Evolutionary conservation across 192 early-diverging fungal species (phyloP), one percentile per base, ranked within the genome.

Genomic region (Kickxella alabastrina): DNA sequence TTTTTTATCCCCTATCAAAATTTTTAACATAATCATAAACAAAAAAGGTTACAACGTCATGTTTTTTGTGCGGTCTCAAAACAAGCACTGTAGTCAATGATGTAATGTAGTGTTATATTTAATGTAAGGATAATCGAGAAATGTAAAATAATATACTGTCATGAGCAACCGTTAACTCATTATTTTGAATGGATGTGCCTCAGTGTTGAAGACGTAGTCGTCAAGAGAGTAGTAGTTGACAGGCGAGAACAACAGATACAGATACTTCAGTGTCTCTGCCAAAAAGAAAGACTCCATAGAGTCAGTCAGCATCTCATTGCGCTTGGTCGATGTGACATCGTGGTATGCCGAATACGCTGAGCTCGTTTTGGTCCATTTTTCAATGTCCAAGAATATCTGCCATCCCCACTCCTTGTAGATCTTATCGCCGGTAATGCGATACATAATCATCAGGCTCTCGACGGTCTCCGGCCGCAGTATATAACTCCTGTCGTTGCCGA

Each of bases 211-310:
- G 10, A 94, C 87, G 62, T 88, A 94, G 43, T 88, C 78, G 53
- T 91, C 88, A 12, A 97, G 70, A 14, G 90, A 86, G 39, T 81
- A 68, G 18, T 82, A 54, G 37, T 82, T 79, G 4, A 69, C 71
- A 1, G 83, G 82, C 25, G 83, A 78, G 73, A 97, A 93, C 37
- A 97, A 74, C 57, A 97, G 58, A 49, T 92, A 97, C 28, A 94
- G 75, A 54, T 97, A 97, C 68, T 97, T 97, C 54, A 97, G 79
- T 13, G 93, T 93, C 59, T 97, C 93, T 0, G 91, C 92, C 75
- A 89, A 47, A 62, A 79, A 82, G 39, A 79, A 79, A 47, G 71
- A 75, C 47, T 80, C 79, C 75, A 79, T 80, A 24, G 57, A 58
- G 41, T 75, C 78, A 14, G 51, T 60, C 54, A 55, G 37, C 42